These are phyloP conservation scores for Erigeron philadelphicus DNA, from an alignment of 140 eudicot genomes.

Conservation along the genomic window DNA sequence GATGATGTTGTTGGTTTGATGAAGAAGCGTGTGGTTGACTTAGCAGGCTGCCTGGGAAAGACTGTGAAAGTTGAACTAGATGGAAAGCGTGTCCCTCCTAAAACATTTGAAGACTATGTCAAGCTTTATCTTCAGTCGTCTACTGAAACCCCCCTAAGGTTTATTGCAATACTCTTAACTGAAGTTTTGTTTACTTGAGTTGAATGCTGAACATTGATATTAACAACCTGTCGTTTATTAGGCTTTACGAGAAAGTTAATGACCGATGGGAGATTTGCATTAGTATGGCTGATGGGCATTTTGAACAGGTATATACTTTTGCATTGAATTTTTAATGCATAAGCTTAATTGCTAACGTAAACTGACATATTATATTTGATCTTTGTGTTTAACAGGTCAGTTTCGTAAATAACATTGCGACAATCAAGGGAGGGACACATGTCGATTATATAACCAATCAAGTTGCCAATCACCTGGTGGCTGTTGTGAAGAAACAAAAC, in stretches of 20 bases:
- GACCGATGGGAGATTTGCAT: slow-evolving; percentile 81
- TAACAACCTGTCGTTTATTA: slow-evolving; percentile 14
- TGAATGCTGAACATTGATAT: not conserved
- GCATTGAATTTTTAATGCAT: not conserved
- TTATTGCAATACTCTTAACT: not conserved
- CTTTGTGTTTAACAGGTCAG: slow-evolving; percentile 60
- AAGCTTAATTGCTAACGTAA: not conserved
- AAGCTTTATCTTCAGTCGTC: slow-evolving; percentile 59
- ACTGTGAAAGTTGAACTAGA: slow-evolving; percentile 75
- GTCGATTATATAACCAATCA: slow-evolving; percentile 79
- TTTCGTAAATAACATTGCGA: slow-evolving; percentile 78
- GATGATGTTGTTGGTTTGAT: slow-evolving; percentile 89
- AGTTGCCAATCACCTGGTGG: slow-evolving; percentile 50
- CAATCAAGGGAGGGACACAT: slow-evolving; percentile 93
- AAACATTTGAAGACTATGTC: slow-evolving; percentile 61
- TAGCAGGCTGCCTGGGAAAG: slow-evolving; percentile 88
- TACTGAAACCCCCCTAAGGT: slow-evolving; percentile 40
- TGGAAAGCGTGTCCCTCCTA: slow-evolving; percentile 61
- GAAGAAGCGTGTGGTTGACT: slow-evolving; percentile 84
- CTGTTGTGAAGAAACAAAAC: slow-evolving; percentile 51
- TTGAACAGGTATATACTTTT: slow-evolving; percentile 65
- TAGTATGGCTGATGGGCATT: slow-evolving; percentile 79
- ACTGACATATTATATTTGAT: not conserved
- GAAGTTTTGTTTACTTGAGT: not conserved
- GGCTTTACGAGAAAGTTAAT: slow-evolving; percentile 54